Conservation (phyloP, 1,284 basidiomycete genomes). For the Ganoderma boninense region DNA sequence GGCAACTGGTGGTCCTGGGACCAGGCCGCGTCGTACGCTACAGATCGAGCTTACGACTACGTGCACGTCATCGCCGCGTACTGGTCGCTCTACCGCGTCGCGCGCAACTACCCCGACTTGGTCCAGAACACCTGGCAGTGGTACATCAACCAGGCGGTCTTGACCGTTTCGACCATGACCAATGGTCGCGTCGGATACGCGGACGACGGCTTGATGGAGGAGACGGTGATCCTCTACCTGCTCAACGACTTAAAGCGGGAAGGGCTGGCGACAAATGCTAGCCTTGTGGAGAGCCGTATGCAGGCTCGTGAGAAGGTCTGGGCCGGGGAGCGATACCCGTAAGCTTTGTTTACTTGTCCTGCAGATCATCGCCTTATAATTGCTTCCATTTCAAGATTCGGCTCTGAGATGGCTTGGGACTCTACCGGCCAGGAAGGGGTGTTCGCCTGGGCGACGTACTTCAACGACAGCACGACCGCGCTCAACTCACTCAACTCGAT, state of each 20-base stretch:
- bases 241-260: slow-evolving; percentile 63
- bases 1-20: slow-evolving; percentile 69
- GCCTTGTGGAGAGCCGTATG: slow-evolving; percentile 58
- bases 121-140: slow-evolving; percentile 61
- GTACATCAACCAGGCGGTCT: slow-evolving; percentile 64
- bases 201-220: slow-evolving; percentile 63
- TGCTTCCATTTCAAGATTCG: slow-evolving; percentile 49
- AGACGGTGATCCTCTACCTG: slow-evolving; percentile 59
- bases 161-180: slow-evolving; percentile 59
- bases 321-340: slow-evolving; percentile 62
- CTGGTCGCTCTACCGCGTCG: slow-evolving; percentile 66
- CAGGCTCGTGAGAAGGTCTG: slow-evolving; percentile 52
- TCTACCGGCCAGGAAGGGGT: slow-evolving; percentile 69
- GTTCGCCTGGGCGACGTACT: slow-evolving; percentile 62
- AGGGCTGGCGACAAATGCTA: slow-evolving; percentile 58
- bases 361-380: not conserved
- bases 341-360: slow-evolving; percentile 32
- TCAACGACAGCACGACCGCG: slow-evolving; percentile 61
- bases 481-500: slow-evolving; percentile 65
- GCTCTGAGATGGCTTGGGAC: slow-evolving; percentile 71
- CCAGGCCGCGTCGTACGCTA: slow-evolving; percentile 55
- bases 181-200: slow-evolving; percentile 55
- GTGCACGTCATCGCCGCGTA: slow-evolving; percentile 65
- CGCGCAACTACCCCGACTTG: slow-evolving; percentile 62
- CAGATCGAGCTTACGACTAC: slow-evolving; percentile 66